Base-by-base conservation (phyloP, 495 filamentous ascomycete species). In the Bombardia bombarda region DNA sequence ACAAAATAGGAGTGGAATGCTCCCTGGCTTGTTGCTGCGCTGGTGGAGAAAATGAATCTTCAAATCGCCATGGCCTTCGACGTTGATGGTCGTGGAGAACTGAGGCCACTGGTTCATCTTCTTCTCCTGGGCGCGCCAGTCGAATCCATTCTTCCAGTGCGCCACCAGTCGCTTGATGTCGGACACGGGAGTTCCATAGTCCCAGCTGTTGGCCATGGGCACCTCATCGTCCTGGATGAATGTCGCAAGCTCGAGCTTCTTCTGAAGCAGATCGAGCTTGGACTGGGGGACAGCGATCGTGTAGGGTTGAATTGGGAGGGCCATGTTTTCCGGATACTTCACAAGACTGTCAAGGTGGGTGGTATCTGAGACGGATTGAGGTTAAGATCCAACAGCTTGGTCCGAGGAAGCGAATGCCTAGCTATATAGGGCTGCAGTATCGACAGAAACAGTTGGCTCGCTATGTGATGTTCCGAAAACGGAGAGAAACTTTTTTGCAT, bases 1-100 rank as follows among this genome's bases (percentile, higher is more conserved):
- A 28, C 69, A 49, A 41, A 80, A 78, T 2, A 80, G 50, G 24
- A 80, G 50, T 0, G 76, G 77, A 42, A 81, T 67, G 4, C 69
- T 69, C 18, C 56, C 58, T 4, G 55, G 45, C 18, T 59, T 62
- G 6, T 52, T 46, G 40, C 70, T 74, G 21, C 58, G 65, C 43
- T 81, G 68, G 56, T 83, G 77, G 28, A 79, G 54, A 43, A 74
- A 74, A 40, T 74, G 70, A 12, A 74, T 69, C 22, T 70, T 64
- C 6, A 79, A 44, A 9, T 68, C 57, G 21, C 61, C 63, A 41
- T 67, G 70, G 1, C 65, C 68, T 2, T 69, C 64, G 14, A 68
- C 63, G 12, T 66, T 52, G 35, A 82, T 65, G 0, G 59, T 53
- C 4, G 76, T 74, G 2, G 65, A 65, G 52, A 68, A 83, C 31